Percentiles rank a stretch among this genome's conserved stretches.
These are phyloP conservation scores for Whalleya microplaca DNA, from an alignment of 2,329 filamentous ascomycete genomes.

Conservation along the genomic window DNA sequence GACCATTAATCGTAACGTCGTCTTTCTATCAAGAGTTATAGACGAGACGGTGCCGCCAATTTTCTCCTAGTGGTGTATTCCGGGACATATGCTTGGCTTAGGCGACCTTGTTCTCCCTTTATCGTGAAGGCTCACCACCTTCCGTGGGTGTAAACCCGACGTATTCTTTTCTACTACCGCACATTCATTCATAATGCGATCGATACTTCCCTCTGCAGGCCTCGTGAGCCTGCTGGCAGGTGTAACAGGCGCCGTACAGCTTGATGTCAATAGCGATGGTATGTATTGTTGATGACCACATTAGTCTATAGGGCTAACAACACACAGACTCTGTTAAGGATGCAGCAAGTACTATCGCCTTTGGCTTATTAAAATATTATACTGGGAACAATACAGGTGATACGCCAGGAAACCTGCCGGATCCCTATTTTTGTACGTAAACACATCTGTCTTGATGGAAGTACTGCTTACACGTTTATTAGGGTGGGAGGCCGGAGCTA, in stretches of 20 bases:
- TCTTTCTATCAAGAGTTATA: not conserved
- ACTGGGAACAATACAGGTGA: slow-evolving; percentile 62
- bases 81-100: slow-evolving; percentile 23
- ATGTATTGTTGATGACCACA: slow-evolving; percentile 13
- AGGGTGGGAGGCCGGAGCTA: slow-evolving; percentile 74
- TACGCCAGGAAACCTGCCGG: slow-evolving; percentile 59
- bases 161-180: slow-evolving; percentile 9
- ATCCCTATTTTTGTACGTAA: slow-evolving; percentile 66
- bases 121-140: slow-evolving; percentile 18
- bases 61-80: slow-evolving; percentile 1
- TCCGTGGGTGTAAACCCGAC: slow-evolving; percentile 8
- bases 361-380: slow-evolving; percentile 39
- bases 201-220: slow-evolving; percentile 29
- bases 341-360: slow-evolving; percentile 38
- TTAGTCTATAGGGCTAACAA: slow-evolving; percentile 43
- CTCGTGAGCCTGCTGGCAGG: slow-evolving; percentile 35
- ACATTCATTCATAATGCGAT: slow-evolving; percentile 29
- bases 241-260: slow-evolving; percentile 34
- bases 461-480: slow-evolving; percentile 20
- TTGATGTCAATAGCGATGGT: slow-evolving; percentile 41
- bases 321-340: slow-evolving; percentile 54
- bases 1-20: slow-evolving; percentile 1
- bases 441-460: slow-evolving; percentile 6
- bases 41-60: slow-evolving; percentile 1
- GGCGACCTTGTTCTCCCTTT: slow-evolving; percentile 11